phyloP scores from a whole-genome alignment of 495 filamentous ascomycete genomes.

The Evansstolkia leycettana region DNA sequence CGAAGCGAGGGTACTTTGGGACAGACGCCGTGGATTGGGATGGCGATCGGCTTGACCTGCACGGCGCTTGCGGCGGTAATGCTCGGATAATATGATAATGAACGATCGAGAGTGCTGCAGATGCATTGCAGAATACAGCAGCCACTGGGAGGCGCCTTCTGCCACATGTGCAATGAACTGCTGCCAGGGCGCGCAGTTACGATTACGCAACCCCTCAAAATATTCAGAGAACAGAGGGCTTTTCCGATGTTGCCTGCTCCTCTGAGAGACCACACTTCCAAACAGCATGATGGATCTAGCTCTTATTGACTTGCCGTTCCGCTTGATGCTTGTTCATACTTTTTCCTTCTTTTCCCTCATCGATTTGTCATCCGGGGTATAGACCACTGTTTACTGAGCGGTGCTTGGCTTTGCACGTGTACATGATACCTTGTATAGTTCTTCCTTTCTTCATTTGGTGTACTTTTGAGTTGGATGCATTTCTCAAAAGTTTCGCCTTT shows the following conservation, averaged over 20 bases:
- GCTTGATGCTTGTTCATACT: background rate
- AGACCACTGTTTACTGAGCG: background rate
- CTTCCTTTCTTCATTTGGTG: background rate
- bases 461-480: no score
- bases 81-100: conserved; percentile 18
- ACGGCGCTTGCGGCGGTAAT: conserved; percentile 33
- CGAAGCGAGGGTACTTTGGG: conserved; percentile 34
- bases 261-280: background rate
- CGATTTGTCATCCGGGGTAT: background rate
- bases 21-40: conserved; percentile 37
- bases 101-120: background rate
- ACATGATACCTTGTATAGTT: conserved; percentile 1
- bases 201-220: no score
- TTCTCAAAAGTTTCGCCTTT: no score
- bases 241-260: no score
- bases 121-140: no score
- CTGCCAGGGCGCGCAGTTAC: no score
- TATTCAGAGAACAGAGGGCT: no score
- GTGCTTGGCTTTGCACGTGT: background rate
- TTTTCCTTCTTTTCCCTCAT: background rate
- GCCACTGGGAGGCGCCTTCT: no score
- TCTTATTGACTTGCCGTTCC: no score
- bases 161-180: no score
- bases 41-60: conserved; percentile 34
- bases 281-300: background rate